Conservation (phyloP, 2,329 filamentous ascomycete genomes). For the Ramularia endophylla region DNA sequence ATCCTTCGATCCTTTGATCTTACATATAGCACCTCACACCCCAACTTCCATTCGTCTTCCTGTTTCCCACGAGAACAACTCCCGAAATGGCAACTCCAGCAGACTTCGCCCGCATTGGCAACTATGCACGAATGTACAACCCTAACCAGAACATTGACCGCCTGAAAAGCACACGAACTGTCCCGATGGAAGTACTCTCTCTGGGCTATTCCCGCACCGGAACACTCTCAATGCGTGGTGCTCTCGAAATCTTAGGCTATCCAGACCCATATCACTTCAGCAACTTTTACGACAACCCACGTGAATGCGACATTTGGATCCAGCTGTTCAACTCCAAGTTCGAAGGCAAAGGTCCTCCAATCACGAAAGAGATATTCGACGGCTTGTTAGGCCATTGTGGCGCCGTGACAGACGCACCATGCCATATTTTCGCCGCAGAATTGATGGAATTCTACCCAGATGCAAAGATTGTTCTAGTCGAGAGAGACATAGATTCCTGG, state of each 20-base stretch:
- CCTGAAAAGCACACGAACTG: conserved; percentile 1
- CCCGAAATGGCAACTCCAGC: conserved; percentile 16
- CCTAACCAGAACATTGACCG: conserved; percentile 13
- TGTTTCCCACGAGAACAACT: no score
- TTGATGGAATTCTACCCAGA: conserved; percentile 27
- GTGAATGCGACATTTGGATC: conserved; percentile 13
- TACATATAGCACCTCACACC: no score
- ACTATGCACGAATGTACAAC: conserved; percentile 14
- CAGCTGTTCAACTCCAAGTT: conserved; percentile 11
- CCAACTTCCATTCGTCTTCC: no score
- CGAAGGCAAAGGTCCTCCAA: neutral
- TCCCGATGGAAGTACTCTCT: conserved; percentile 19
- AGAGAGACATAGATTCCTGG: conserved; percentile 25
- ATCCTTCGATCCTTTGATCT: no score
- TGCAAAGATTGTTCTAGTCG: conserved; percentile 19
- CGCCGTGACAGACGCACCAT: conserved; percentile 18
- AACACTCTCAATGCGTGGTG: conserved; percentile 19
- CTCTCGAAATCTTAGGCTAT: conserved; percentile 18
- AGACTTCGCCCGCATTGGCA: conserved; percentile 14
- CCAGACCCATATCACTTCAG: conserved; percentile 17
- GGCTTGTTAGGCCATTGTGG: conserved; percentile 11
- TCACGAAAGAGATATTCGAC: conserved; percentile 8
- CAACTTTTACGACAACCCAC: conserved; percentile 14
- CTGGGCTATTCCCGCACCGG: conserved; percentile 22
- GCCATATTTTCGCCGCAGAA: conserved; percentile 14